phyloP scores from a whole-genome alignment of 2,329 filamentous ascomycete genomes.

The Ophiostoma ulmi region DNA sequence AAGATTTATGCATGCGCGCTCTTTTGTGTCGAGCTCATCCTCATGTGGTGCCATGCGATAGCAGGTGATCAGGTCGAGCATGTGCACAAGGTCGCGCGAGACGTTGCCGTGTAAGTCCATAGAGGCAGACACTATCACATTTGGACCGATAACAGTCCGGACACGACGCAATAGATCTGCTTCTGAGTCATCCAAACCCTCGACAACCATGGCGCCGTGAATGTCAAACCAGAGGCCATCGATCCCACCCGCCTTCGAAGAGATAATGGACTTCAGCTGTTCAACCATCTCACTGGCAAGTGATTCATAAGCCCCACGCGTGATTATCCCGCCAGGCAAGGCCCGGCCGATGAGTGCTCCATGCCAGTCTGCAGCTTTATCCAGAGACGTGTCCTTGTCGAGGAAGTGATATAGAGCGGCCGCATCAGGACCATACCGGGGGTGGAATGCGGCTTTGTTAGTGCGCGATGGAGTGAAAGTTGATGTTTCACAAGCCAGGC shows the following conservation, averaged over 20 bases:
- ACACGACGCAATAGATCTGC: constrained; percentile 44
- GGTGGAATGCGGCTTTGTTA: constrained; percentile 45
- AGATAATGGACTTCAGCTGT: constrained; percentile 38
- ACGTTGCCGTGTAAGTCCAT: constrained; percentile 56
- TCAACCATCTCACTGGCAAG: constrained; percentile 40
- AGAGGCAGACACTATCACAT: constrained; percentile 47
- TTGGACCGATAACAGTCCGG: constrained; percentile 41
- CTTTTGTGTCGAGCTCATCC: constrained; percentile 46
- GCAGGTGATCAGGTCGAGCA: constrained; percentile 49
- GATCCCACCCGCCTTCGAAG: constrained; percentile 32
- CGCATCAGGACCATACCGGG: constrained; percentile 41
- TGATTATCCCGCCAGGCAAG: constrained; percentile 46
- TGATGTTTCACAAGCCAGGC: constrained; percentile 51
- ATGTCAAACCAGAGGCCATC: constrained; percentile 54
- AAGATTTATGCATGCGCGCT: constrained; percentile 47
- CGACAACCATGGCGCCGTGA: constrained; percentile 52
- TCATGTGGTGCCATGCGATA: constrained; percentile 50
- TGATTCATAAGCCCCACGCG: constrained; percentile 42
- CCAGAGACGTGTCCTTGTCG: constrained; percentile 38
- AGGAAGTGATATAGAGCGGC: constrained; percentile 45
- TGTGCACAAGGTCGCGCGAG: constrained; percentile 44
- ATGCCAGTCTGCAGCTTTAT: constrained; percentile 43
- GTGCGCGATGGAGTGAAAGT: constrained; percentile 49
- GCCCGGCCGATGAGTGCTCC: constrained; percentile 49
- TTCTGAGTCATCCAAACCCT: constrained; percentile 45